phyloP scores from a whole-genome alignment of 2,329 filamentous ascomycete species.

The Phaeosphaeriaceae sp. region DNA sequence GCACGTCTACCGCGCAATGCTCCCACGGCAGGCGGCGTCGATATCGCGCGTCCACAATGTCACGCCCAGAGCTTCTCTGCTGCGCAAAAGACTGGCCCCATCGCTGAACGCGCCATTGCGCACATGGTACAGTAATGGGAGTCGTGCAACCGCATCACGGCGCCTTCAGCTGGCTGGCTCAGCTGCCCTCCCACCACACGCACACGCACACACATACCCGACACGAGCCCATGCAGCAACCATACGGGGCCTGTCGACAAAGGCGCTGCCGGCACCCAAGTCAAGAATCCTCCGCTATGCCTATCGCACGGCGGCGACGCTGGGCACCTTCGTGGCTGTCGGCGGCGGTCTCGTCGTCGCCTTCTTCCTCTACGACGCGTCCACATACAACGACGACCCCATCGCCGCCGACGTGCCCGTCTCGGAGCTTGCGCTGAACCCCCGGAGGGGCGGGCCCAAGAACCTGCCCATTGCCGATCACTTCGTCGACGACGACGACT shows the following conservation, averaged over 20 bases:
- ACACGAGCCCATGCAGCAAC: slow-evolving; percentile 21
- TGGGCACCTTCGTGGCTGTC: slow-evolving; percentile 78
- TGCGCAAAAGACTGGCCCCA: slow-evolving; percentile 18
- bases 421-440: slow-evolving; percentile 82
- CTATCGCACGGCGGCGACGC: slow-evolving; percentile 72
- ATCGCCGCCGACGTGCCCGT: slow-evolving; percentile 77
- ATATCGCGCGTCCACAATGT: slow-evolving; percentile 34
- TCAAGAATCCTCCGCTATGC: slow-evolving; percentile 59
- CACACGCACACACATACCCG: slow-evolving; percentile 25
- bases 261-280: slow-evolving; percentile 38
- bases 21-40: slow-evolving; percentile 39
- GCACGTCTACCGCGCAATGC: slow-evolving; percentile 28
- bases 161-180: slow-evolving; percentile 32
- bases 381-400: slow-evolving; percentile 80
- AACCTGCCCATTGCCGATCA: slow-evolving; percentile 91
- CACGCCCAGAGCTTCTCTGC: slow-evolving; percentile 23
- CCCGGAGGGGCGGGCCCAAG: slow-evolving; percentile 86
- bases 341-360: slow-evolving; percentile 73
- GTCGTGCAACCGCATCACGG: slow-evolving; percentile 20
- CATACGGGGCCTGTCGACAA: slow-evolving; percentile 38
- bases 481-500: slow-evolving; percentile 88
- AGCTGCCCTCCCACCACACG: slow-evolving; percentile 24
- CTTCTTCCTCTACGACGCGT: slow-evolving; percentile 94
- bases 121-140: slow-evolving; percentile 36
- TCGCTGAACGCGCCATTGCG: slow-evolving; percentile 23